Percentiles rank a stretch among this genome's conserved stretches.
Conservation (phyloP, 148 eudicot species). For the Oxyria digyna region DNA sequence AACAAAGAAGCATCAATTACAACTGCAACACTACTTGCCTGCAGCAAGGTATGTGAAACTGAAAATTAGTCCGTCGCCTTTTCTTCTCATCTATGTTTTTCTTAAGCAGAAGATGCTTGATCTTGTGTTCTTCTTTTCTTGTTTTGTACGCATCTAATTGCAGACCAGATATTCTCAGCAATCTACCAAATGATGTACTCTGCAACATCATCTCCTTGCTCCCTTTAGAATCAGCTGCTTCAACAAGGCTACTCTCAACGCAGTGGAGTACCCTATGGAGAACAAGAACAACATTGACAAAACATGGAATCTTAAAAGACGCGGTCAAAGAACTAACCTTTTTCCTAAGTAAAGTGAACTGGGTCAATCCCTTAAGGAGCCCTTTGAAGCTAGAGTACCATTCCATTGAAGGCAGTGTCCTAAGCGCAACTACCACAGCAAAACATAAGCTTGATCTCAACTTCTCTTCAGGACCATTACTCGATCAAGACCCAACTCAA, state of each 20-base stretch:
- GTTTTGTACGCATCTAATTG: background rate
- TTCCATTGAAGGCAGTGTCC: background rate
- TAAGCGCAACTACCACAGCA: slow-evolving; percentile 7
- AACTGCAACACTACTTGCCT: too few relatives aligned
- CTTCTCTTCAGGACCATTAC: background rate
- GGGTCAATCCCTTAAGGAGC: background rate
- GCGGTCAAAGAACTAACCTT: background rate
- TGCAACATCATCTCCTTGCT: too few relatives aligned
- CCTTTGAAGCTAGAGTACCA: slow-evolving; percentile 13
- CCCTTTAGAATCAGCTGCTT: background rate
- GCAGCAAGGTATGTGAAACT: background rate
- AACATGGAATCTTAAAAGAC: slow-evolving; percentile 5
- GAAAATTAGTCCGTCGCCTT: too few relatives aligned
- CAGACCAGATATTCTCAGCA: background rate
- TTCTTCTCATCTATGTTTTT: background rate
- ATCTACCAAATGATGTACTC: too few relatives aligned
- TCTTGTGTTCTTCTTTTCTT: too few relatives aligned
- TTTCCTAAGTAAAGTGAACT: slow-evolving; percentile 3
- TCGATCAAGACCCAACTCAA: background rate
- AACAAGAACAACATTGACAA: background rate
- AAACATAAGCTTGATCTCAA: slow-evolving; percentile 11
- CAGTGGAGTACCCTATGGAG: background rate
- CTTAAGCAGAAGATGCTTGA: background rate
- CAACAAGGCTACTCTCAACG: background rate
- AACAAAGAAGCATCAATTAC: background rate